A percentile compares a stretch with the other conserved stretches of the same genome.
Evolutionary conservation across 768 basidiomycete genomes (phyloP).

Genomic region (Pisolithus orientalis): DNA sequence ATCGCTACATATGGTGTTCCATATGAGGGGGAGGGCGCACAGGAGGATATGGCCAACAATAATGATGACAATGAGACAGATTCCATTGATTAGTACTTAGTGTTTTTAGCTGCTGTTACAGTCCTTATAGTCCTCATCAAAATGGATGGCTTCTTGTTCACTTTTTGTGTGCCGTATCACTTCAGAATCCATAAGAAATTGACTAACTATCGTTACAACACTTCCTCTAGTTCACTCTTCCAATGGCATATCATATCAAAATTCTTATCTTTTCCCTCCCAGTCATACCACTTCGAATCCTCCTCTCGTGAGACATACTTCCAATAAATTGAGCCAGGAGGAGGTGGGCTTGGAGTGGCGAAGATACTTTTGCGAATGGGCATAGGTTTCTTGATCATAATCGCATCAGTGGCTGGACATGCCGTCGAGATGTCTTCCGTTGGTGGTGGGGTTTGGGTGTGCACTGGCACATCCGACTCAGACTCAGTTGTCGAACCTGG

Average conservation of each 20-base stretch:
- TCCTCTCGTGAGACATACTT: neutral
- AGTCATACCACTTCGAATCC: neutral
- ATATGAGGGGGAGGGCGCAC: neutral
- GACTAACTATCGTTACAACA: neutral
- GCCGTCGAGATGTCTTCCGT: neutral
- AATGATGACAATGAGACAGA: neutral
- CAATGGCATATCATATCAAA: neutral
- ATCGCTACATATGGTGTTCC: neutral
- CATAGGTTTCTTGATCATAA: neutral
- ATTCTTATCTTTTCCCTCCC: neutral
- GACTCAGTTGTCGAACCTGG: neutral
- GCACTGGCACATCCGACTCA: neutral
- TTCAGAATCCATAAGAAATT: neutral
- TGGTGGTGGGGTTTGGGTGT: neutral
- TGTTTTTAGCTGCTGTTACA: too few species aligned
- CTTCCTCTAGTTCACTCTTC: neutral
- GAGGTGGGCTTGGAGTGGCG: neutral
- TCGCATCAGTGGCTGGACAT: neutral
- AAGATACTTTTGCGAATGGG: neutral
- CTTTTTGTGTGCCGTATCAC: too few species aligned
- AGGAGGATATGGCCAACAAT: neutral
- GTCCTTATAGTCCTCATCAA: too few species aligned
- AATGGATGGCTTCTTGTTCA: neutral
- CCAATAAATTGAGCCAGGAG: neutral
- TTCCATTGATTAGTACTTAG: neutral